Conservation (phyloP, 108 stramenopile species). For the Cyclotella atomus region DNA sequence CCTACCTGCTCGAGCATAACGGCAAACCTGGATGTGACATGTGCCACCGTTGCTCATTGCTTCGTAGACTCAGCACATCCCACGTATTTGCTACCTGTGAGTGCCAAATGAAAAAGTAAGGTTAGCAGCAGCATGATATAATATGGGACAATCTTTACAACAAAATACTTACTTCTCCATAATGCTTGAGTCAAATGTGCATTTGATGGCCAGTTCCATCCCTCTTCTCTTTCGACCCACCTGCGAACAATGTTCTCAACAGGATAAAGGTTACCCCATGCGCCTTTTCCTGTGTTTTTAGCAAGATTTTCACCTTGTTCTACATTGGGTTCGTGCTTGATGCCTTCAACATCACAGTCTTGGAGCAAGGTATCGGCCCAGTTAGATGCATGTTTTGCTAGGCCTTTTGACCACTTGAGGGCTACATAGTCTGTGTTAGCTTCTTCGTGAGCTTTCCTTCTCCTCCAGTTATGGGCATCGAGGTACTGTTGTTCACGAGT, state of each 20-base stretch:
- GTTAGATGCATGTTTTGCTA: slow-evolving; percentile 18
- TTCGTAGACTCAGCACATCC: slow-evolving; percentile 40
- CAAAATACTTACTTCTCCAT: too few relatives aligned
- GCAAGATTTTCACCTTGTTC: slow-evolving; percentile 45
- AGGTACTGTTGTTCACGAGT: slow-evolving; percentile 36
- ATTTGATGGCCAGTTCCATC: slow-evolving; percentile 29
- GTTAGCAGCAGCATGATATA: not conserved
- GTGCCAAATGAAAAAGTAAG: not conserved
- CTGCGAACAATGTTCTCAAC: slow-evolving; percentile 38
- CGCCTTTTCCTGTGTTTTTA: slow-evolving; percentile 1
- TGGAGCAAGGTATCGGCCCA: slow-evolving; percentile 40
- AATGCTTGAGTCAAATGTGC: slow-evolving; percentile 47
- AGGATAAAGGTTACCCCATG: slow-evolving; percentile 34
- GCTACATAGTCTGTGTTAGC: slow-evolving; percentile 24
- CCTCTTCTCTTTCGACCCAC: slow-evolving; percentile 47
- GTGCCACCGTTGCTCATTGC: slow-evolving; percentile 19
- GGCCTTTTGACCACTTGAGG: slow-evolving; percentile 27
- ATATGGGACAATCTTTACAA: too few relatives aligned
- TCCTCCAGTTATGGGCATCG: slow-evolving; percentile 41
- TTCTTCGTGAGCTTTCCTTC: slow-evolving; percentile 20
- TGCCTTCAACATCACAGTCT: slow-evolving; percentile 36
- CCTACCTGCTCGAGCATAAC: slow-evolving; percentile 42
- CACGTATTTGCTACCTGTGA: slow-evolving; percentile 12
- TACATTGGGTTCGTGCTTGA: slow-evolving; percentile 28
- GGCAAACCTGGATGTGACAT: slow-evolving; percentile 42